phyloP scores from a whole-genome alignment of 2,329 filamentous ascomycete species.

The Pyrenochaeta sp. region DNA sequence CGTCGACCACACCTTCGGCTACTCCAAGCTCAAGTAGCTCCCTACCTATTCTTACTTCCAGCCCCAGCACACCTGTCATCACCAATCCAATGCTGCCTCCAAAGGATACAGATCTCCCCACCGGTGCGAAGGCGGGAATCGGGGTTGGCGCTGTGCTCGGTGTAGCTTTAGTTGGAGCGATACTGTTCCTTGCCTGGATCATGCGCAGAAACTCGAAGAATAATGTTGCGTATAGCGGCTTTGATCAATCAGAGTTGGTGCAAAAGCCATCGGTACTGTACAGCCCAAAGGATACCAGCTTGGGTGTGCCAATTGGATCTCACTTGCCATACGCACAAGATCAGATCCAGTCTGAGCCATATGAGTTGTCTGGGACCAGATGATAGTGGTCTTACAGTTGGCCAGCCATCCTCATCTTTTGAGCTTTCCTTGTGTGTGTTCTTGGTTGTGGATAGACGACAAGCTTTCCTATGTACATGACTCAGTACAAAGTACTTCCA shows the following conservation, averaged over 20 bases:
- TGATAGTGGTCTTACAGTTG: too few relatives aligned
- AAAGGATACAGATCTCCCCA: background rate
- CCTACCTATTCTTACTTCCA: background rate
- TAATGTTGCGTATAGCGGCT: background rate
- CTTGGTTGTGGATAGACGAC: too few relatives aligned
- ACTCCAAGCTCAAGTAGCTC: background rate
- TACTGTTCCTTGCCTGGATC: background rate
- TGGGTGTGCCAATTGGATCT: background rate
- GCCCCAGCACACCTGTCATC: background rate
- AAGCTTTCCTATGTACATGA: too few relatives aligned
- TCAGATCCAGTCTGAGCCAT: background rate
- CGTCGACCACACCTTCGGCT: background rate
- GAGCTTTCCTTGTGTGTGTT: too few relatives aligned
- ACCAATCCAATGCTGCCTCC: background rate
- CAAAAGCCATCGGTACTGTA: background rate
- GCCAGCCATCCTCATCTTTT: too few relatives aligned
- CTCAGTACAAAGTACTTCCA: too few relatives aligned
- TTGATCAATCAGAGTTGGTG: background rate
- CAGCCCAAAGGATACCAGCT: background rate
- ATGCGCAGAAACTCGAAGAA: background rate
- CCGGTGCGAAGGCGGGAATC: background rate
- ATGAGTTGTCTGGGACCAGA: too few relatives aligned
- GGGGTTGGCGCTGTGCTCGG: background rate
- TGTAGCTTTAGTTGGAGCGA: background rate
- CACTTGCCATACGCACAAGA: background rate